Evolutionary conservation across 108 stramenopile species (phyloP).

Genomic region (Aurantiochytrium sp.): DNA sequence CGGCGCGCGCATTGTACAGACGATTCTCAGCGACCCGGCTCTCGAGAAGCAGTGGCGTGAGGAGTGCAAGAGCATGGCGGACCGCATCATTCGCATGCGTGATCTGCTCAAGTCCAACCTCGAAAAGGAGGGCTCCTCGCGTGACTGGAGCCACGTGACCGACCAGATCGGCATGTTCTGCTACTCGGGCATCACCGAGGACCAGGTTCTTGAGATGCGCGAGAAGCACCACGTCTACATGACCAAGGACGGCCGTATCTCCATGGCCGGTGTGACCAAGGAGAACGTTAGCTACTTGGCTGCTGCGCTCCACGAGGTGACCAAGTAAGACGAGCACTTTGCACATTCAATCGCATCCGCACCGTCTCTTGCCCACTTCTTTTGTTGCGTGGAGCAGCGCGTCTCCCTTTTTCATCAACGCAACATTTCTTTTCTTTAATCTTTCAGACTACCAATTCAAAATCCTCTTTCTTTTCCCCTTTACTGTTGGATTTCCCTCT

Average conservation of each 20-base stretch:
- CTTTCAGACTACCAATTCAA: no score
- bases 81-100: conserved; percentile 80
- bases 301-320: conserved; percentile 78
- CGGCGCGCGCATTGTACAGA: conserved; percentile 84
- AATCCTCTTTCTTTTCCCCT: no score
- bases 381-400: no score
- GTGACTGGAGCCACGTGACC: conserved; percentile 89
- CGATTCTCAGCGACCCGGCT: conserved; percentile 68
- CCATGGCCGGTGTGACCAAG: conserved; percentile 91
- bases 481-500: no score
- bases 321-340: conserved; percentile 32
- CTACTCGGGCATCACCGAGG: conserved; percentile 80
- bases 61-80: conserved; percentile 85
- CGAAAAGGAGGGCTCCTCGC: conserved; percentile 63
- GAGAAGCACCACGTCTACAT: conserved; percentile 78
- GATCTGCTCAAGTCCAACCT: conserved; percentile 61
- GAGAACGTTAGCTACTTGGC: conserved; percentile 86
- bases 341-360: no score
- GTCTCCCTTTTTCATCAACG: no score
- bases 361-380: no score
- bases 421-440: no score
- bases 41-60: conserved; percentile 69
- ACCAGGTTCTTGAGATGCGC: conserved; percentile 78
- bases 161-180: conserved; percentile 99
- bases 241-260: conserved; percentile 91